Conservation (phyloP, 768 basidiomycete species). For the Amanita inopinata region DNA sequence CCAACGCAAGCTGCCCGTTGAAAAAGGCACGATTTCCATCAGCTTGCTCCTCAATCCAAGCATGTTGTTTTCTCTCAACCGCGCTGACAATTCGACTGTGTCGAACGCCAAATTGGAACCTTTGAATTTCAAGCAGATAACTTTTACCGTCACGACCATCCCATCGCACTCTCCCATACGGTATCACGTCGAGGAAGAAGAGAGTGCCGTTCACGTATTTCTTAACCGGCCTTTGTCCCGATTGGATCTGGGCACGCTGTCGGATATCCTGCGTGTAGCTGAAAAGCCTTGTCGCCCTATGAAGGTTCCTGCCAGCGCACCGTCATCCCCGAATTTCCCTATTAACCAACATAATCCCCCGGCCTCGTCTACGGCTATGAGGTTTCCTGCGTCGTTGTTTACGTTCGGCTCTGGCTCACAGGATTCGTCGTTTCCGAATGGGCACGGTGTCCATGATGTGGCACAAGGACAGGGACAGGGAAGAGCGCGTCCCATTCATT, state of each 20-base stretch:
- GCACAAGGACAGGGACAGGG: background rate
- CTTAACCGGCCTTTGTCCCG: constrained; percentile 8
- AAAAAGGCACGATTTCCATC: constrained; percentile 3
- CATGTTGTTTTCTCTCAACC: background rate
- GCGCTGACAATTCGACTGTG: background rate
- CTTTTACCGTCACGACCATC: constrained; percentile 3
- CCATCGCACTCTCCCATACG: constrained; percentile 3
- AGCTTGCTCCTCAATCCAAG: background rate
- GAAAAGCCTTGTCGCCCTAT: constrained; percentile 4
- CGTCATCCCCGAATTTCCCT: constrained; percentile 2
- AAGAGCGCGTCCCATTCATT: constrained; percentile 11
- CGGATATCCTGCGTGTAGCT: constrained; percentile 2
- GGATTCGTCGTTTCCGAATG: background rate
- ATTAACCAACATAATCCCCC: background rate
- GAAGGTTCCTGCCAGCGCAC: constrained; percentile 1
- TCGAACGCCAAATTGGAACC: background rate
- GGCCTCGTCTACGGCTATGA: background rate
- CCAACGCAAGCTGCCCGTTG: constrained; percentile 3
- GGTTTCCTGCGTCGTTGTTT: constrained; percentile 3
- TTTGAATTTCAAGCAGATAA: constrained; percentile 6
- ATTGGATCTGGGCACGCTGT: constrained; percentile 5
- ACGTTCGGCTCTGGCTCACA: background rate
- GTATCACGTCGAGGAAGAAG: constrained; percentile 7
- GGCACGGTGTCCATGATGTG: background rate
- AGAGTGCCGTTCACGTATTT: constrained; percentile 6